These are phyloP conservation scores for Thinopyrum elongatum DNA, from an alignment of 176 grass and related monocot genomes.

Conservation along the genomic window DNA sequence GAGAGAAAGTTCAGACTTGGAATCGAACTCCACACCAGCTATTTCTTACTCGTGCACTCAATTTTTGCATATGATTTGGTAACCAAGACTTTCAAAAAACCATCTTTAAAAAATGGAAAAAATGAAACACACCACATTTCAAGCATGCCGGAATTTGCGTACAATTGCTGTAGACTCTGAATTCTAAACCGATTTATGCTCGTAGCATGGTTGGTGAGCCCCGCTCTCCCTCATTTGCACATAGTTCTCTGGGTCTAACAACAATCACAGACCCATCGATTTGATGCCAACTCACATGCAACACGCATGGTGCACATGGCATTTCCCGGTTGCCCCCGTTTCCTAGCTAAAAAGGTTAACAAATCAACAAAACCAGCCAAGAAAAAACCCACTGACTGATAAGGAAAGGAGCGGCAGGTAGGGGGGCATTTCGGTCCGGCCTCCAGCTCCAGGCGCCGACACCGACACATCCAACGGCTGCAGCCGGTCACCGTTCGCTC, in stretches of 20 bases:
- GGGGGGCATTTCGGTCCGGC: constrained; percentile 40
- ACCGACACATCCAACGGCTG: constrained; percentile 41
- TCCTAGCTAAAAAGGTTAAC: neutral
- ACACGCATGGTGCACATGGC: constrained; percentile 57
- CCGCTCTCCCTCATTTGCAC: neutral
- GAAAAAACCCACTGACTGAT: neutral
- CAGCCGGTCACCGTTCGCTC: constrained; percentile 15
- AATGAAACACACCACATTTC: too few relatives aligned
- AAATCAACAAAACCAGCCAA: neutral
- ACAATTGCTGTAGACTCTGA: too few relatives aligned
- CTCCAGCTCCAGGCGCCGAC: constrained; percentile 31
- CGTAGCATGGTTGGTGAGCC: neutral
- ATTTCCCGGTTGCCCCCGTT: too few relatives aligned
- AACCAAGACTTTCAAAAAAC: too few relatives aligned
- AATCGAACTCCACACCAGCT: too few relatives aligned
- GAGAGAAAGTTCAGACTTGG: too few relatives aligned
- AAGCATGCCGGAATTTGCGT: too few relatives aligned
- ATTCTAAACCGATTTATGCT: too few relatives aligned
- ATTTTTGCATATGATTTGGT: too few relatives aligned
- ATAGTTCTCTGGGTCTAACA: neutral
- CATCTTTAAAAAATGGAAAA: too few relatives aligned
- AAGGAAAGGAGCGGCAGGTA: constrained; percentile 22
- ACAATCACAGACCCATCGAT: neutral
- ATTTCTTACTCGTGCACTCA: too few relatives aligned
- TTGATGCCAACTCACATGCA: constrained; percentile 37